These are phyloP conservation scores for Cenococcum geophilum DNA, from an alignment of 495 filamentous ascomycete species.

Conservation along the genomic window DNA sequence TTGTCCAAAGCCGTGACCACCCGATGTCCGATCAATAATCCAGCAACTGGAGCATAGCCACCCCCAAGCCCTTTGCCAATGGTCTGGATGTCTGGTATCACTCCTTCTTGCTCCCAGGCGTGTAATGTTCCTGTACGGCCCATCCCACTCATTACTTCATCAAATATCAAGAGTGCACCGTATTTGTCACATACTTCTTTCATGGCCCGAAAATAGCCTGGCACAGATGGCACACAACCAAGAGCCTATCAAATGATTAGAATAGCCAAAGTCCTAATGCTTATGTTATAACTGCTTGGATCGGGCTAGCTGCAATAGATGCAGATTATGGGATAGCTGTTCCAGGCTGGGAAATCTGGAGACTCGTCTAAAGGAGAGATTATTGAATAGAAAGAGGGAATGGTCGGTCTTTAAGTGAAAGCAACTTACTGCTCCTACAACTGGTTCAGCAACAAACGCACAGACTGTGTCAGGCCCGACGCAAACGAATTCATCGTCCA, in stretches of 20 bases:
- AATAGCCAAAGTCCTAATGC: not conserved
- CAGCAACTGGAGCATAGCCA: conserved; percentile 26
- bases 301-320: not conserved
- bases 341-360: too few species aligned
- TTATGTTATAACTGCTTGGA: too few species aligned
- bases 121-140: conserved; percentile 39
- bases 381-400: not conserved
- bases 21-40: conserved; percentile 16
- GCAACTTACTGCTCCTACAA: conserved; percentile 48
- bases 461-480: conserved; percentile 66
- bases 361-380: too few species aligned
- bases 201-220: conserved; percentile 60
- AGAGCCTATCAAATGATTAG: conserved; percentile 43
- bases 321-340: not conserved
- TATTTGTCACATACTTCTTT: conserved; percentile 56
- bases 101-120: conserved; percentile 41
- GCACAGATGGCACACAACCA: conserved; percentile 57
- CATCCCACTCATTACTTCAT: conserved; percentile 70
- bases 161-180: conserved; percentile 62
- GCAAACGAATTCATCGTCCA: conserved; percentile 68
- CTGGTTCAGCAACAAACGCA: conserved; percentile 71
- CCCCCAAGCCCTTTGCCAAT: conserved; percentile 38
- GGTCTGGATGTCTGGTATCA: conserved; percentile 42
- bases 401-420: not conserved
- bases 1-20: conserved; percentile 20